phyloP scores from a whole-genome alignment of 208 protist species.

The Trypanosoma brucei region DNA sequence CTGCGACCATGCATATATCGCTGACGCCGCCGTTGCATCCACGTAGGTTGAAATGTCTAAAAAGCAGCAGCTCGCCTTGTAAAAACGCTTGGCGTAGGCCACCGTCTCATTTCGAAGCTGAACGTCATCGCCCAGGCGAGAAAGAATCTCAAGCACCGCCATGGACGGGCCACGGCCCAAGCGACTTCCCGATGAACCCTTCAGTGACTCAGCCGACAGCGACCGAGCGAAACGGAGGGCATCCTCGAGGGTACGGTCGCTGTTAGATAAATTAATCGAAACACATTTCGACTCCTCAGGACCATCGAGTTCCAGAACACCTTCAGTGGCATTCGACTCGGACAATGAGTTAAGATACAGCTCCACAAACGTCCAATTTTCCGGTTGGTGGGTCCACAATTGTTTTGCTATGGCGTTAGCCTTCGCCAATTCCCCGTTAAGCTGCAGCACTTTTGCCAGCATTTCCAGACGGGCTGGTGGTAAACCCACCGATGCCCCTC shows the following conservation, averaged over 20 bases:
- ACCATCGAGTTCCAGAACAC: conserved; percentile 26
- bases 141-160: conserved; percentile 66
- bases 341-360: conserved; percentile 59
- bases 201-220: conserved; percentile 17
- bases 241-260: conserved; percentile 37
- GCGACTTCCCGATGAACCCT: conserved; percentile 30
- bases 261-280: conserved; percentile 32
- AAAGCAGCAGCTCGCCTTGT: conserved; percentile 69
- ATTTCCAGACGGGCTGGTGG: conserved; percentile 74
- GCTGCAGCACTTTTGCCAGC: conserved; percentile 36
- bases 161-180: conserved; percentile 69
- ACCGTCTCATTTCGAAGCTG: conserved; percentile 38
- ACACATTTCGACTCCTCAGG: conserved; percentile 28
- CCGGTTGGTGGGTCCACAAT: conserved; percentile 52
- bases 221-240: conserved; percentile 41
- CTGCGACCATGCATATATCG: conserved; percentile 59
- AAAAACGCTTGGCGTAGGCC: conserved; percentile 72
- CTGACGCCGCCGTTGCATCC: conserved; percentile 31
- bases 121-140: conserved; percentile 15
- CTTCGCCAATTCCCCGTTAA: conserved; percentile 29
- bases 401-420: conserved; percentile 60
- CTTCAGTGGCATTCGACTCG: conserved; percentile 5
- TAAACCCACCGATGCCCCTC: conserved; percentile 57
- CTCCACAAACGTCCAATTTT: conserved; percentile 77
- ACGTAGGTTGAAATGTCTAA: conserved; percentile 84